Base-by-base conservation (phyloP, 1,284 basidiomycete species). In the Pseudozyma hubeiensis region DNA sequence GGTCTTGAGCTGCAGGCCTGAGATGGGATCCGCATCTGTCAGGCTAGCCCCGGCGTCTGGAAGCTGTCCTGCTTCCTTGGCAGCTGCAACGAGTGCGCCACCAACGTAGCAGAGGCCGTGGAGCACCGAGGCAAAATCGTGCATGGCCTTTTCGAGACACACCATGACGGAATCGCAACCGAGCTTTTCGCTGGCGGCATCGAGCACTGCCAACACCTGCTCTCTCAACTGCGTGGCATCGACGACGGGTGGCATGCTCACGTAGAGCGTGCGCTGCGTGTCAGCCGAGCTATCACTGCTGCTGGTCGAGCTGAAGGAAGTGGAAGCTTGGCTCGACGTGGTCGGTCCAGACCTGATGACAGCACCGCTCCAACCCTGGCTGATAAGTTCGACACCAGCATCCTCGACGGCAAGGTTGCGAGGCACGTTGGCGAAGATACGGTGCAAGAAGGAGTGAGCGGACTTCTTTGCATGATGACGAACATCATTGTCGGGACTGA, bases 41-140 rank as follows among this genome's bases (percentile, higher is more conserved):
- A 65, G 37, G 45, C 41, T 60, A 35, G 48, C 53, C 39, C 43
- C 48, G 2, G 35, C 56, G 14, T 40, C 39, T 24, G 34, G 40
- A 4, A 58, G 11, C 43, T 52, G 31, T 10, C 48, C 40, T 11
- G 60, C 40, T 9, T 50, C 46, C 9, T 37, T 47, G 19, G 52
- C 59, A 44, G 70, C 60, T 6, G 77, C 66, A 7, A 77, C 72
- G 35, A 81, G 67, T 11, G 73, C 60, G 17, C 77, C 80, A 11
- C 80, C 80, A 3, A 82, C 80, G 37, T 82, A 82, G 60, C 78
- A 79, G 11, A 82, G 59, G 2, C 80, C 80, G 50, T 78, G 80
- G 8, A 82, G 62, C 9, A 80, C 67, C 1, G 70, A 62, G 6
- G 62, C 52, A 29, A 79, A 73, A 37, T 81, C 80, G 11, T 59